Evolutionary conservation across 768 basidiomycete genomes (phyloP).

Genomic region (Suillus variegatus): DNA sequence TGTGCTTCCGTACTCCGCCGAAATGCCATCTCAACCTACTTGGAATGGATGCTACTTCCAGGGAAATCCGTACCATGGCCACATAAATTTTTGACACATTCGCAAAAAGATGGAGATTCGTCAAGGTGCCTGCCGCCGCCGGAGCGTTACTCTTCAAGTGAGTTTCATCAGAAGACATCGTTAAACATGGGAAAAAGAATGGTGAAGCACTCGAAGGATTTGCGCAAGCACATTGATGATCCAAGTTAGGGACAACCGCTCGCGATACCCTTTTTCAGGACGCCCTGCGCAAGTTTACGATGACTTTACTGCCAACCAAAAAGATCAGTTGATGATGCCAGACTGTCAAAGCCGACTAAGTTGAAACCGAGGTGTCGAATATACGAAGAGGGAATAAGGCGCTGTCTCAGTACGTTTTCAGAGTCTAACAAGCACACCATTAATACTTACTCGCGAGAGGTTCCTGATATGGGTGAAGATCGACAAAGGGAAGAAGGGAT

Average conservation of each 20-base stretch:
- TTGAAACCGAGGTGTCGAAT: constrained; percentile 68
- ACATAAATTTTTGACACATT: constrained; percentile 71
- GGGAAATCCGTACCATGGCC: constrained; percentile 70
- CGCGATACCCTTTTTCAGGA: constrained; percentile 52
- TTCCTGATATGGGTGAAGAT: constrained; percentile 71
- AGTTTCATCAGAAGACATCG: constrained; percentile 67
- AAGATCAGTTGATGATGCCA: constrained; percentile 29
- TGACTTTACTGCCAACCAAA: constrained; percentile 56
- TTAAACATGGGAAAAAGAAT: constrained; percentile 71
- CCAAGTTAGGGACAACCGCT: constrained; percentile 35
- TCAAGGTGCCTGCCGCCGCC: constrained; percentile 63
- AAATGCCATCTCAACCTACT: constrained; percentile 91
- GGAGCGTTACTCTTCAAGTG: constrained; percentile 68
- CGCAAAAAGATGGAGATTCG: constrained; percentile 89
- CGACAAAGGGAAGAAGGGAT: constrained; percentile 42
- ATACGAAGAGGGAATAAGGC: constrained; percentile 77
- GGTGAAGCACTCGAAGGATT: constrained; percentile 91
- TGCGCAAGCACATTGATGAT: constrained; percentile 68
- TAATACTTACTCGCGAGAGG: constrained; percentile 60
- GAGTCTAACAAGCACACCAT: constrained; percentile 83
- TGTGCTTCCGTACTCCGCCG: constrained; percentile 79
- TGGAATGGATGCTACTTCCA: constrained; percentile 76
- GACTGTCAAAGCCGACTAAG: constrained; percentile 57
- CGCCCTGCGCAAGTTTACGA: constrained; percentile 90
- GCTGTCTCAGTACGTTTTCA: constrained; percentile 59